Conservation (phyloP, 331 rosid genomes). For the Cydonia oblonga region DNA sequence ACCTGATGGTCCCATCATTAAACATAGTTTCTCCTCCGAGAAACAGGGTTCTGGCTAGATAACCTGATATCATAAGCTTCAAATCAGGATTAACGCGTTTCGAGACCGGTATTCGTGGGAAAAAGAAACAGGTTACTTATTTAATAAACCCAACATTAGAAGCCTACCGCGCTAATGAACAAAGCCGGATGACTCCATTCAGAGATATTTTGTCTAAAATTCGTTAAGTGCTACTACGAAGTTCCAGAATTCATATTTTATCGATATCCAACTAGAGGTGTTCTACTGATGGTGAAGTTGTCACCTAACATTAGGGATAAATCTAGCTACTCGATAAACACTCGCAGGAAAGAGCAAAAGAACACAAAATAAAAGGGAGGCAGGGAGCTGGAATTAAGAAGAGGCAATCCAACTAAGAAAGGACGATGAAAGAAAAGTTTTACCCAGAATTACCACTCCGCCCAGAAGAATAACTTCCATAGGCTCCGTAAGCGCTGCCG, state of each 20-base stretch:
- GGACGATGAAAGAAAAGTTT: slow-evolving; percentile 20
- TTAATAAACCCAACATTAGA: background rate
- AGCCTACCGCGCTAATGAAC: background rate
- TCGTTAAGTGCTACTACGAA: background rate
- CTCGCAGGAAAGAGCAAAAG: background rate
- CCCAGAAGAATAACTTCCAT: slow-evolving; percentile 76
- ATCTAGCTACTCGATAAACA: background rate
- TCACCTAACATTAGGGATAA: background rate
- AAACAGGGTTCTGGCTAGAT: slow-evolving; percentile 61
- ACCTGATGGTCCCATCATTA: slow-evolving; percentile 54
- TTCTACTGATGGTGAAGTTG: background rate
- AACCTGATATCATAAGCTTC: slow-evolving; percentile 51
- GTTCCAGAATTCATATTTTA: background rate
- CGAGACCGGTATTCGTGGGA: slow-evolving; percentile 2
- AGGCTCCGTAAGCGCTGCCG: slow-evolving; percentile 70
- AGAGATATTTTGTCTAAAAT: background rate
- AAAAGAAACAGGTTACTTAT: background rate
- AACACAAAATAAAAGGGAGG: background rate
- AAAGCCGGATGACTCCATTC: background rate
- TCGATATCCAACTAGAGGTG: background rate
- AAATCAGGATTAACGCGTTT: slow-evolving; percentile 28
- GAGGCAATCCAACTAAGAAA: slow-evolving; percentile 1
- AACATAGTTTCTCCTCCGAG: slow-evolving; percentile 89
- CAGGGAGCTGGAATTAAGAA: background rate
- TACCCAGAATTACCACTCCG: slow-evolving; percentile 75